Base-by-base conservation (phyloP, 768 basidiomycete species). In the Gloeopeniophorella convolvens region DNA sequence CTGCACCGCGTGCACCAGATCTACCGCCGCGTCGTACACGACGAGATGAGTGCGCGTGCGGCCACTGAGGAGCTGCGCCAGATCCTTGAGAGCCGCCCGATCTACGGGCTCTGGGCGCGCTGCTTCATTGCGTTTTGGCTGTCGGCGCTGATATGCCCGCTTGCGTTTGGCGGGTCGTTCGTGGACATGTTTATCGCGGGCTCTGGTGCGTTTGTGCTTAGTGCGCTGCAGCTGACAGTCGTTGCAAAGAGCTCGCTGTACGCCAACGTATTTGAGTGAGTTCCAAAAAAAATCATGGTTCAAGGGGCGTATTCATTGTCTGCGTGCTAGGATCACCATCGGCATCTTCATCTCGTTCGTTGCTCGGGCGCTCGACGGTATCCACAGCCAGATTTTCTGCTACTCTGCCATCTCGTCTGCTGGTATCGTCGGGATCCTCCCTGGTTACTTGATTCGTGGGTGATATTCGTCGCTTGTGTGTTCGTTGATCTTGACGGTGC, bases 211-310 rank as follows among this genome's bases (percentile, higher is more conserved):
- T 78, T 83, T 37, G 61, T 85, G 42, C 68, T 93, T 41, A 76
- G 77, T 40, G 73, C 78, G 60, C 72, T 93, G 53, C 88, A 91
- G 58, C 77, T 89, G 26, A 73, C 71, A 44, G 79, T 89, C 13
- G 89, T 86, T 13, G 71, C 77, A 34, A 86, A 84, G 66, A 89
- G 83, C 60, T 72, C 82, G 0, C 72, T 92, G 62, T 92, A 91
- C 63, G 86, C 89, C 40, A 92, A 90, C 60, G 89, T 94, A 44
- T 94, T 92, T 57, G 92, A 95, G 92, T 92, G 61, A 65, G 85
- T 71, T 41, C 34, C 7, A 35, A 27, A 20, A 50, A 30, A 4
- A 45, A 24, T 44, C 31, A 9, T 46, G 5, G 15, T 20, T 5
- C 12, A 21, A 7, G 10, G 27, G 21, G 28, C 50, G 36, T 45